Percentiles rank a stretch among this genome's conserved stretches.
Conservation (phyloP, 2,329 filamentous ascomycete genomes). For the Cytospora paraplurivora region DNA sequence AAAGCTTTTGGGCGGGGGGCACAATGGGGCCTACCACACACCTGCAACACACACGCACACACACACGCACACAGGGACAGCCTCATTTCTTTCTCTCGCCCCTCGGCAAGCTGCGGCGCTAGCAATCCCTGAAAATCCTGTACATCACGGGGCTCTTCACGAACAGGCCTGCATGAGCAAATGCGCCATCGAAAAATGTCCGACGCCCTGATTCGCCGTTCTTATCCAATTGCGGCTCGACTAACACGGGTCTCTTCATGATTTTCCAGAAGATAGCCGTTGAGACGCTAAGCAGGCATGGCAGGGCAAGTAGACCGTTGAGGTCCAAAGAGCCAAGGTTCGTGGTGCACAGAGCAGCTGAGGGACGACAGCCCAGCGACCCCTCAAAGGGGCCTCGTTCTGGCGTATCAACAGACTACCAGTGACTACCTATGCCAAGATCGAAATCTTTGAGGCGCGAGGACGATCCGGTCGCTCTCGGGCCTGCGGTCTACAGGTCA, state of each 20-base stretch:
- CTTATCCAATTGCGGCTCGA: conserved; percentile 13
- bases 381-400: background rate
- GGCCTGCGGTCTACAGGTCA: background rate
- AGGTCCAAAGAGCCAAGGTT: background rate
- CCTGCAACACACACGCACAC: background rate
- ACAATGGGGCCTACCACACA: conserved; percentile 19
- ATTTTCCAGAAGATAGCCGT: conserved; percentile 17
- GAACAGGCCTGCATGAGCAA: conserved; percentile 23
- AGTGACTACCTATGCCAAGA: too few relatives aligned
- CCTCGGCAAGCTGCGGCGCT: conserved; percentile 23
- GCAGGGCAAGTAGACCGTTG: conserved; percentile 9
- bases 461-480: background rate
- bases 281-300: conserved; percentile 12
- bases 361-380: conserved; percentile 2
- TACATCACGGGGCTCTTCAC: conserved; percentile 27
- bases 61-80: conserved; percentile 15
- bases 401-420: too few relatives aligned
- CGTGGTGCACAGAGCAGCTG: conserved; percentile 18
- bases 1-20: conserved; percentile 23
- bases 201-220: conserved; percentile 23
- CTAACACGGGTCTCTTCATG: conserved; percentile 10
- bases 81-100: conserved; percentile 24
- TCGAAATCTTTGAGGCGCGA: background rate
- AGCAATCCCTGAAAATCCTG: conserved; percentile 26
- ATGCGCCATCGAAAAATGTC: conserved; percentile 18